A percentile compares a stretch with the other conserved stretches of the same genome.
Evolutionary conservation across 805 yeast genomes (phyloP).

Genomic region (Suhomyces tanzawaensis): DNA sequence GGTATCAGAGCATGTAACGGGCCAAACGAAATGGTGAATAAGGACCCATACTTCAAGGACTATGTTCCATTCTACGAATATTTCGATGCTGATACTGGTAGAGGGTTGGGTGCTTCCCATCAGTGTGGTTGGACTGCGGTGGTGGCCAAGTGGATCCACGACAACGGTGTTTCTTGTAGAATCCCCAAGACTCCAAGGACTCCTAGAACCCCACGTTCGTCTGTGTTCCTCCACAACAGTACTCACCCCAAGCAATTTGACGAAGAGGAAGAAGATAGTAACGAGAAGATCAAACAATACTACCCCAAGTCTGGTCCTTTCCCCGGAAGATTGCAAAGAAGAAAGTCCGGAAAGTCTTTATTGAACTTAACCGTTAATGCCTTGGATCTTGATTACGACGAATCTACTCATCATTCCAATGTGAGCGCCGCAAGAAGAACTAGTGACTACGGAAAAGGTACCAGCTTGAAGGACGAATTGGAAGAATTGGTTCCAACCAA

Average conservation of each 20-base stretch:
- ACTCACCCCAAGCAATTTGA: conserved; percentile 16
- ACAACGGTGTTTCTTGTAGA: conserved; percentile 72
- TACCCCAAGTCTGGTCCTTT: conserved; percentile 47
- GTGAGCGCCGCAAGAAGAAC: conserved; percentile 17
- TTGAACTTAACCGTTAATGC: conserved; percentile 65
- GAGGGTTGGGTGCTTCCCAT: conserved; percentile 91
- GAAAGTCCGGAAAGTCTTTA: conserved; percentile 73
- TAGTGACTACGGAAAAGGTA: conserved; percentile 13
- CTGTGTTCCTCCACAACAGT: conserved; percentile 20
- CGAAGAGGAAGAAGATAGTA: conserved; percentile 19
- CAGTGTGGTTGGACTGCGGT: conserved; percentile 97
- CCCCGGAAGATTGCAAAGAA: conserved; percentile 56
- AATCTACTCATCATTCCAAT: conserved; percentile 25
- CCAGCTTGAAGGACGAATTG: conserved; percentile 20
- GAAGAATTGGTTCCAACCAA: conserved; percentile 16
- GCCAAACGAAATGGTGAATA: conserved; percentile 49
- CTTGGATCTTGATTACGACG: conserved; percentile 67
- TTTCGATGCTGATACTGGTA: conserved; percentile 91
- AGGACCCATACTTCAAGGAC: conserved; percentile 72
- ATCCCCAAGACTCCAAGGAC: conserved; percentile 45
- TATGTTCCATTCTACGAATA: conserved; percentile 80
- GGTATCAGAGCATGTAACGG: conserved; percentile 80
- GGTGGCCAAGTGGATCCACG: conserved; percentile 88
- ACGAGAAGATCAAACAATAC: conserved; percentile 39
- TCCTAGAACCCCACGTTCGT: conserved; percentile 26